Conservation (phyloP, 768 basidiomycete species). For the Panaeolus cyanescens region DNA sequence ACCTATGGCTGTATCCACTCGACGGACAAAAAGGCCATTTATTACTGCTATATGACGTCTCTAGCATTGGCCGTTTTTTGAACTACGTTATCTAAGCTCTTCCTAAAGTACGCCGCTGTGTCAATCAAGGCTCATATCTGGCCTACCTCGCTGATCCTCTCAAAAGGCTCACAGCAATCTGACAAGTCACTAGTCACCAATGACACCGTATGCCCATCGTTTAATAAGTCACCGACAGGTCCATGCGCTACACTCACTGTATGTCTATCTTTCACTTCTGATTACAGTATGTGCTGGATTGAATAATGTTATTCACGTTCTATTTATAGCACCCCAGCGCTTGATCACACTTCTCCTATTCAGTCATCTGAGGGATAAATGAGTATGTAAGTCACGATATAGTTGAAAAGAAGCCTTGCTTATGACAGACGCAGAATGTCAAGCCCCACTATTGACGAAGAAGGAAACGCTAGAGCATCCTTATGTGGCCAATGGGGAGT, state of each 20-base stretch:
- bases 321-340: conserved; percentile 1
- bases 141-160: background rate
- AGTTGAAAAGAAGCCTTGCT: no score
- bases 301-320: background rate
- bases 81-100: background rate
- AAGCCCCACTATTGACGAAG: no score
- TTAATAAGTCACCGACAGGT: background rate
- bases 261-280: no score
- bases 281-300: background rate
- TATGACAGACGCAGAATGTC: no score
- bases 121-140: no score
- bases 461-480: background rate
- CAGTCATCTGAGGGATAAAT: no score
- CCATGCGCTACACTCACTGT: background rate
- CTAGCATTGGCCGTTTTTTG: background rate
- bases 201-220: background rate
- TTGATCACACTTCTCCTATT: background rate
- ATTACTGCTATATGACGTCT: background rate
- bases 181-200: no score
- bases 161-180: background rate
- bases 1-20: no score
- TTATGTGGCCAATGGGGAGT: no score
- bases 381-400: background rate
- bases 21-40: background rate
- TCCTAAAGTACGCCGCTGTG: no score